Base-by-base conservation (phyloP, 306 rosid genomes). In the Vachellia collinsii region DNA sequence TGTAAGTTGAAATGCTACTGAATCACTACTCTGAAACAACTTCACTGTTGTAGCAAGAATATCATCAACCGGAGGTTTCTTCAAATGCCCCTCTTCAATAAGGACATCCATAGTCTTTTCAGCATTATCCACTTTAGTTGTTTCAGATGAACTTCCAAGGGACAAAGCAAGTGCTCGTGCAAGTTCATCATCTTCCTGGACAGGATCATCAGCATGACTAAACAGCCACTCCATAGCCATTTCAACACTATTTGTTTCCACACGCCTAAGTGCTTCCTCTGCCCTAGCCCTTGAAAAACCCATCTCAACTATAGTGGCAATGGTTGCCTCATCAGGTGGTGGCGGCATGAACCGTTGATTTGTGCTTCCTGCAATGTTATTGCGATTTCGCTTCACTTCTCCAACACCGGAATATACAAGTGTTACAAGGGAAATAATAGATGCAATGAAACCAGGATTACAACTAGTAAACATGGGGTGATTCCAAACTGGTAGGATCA, bases 171-270 rank as follows among this genome's bases (percentile, higher is more conserved):
- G 99, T 75, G 99, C 99, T 75, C 84, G 93, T 41, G 97, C 99
- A 80, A 96, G 91, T 86, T 93, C 99, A 92, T 96, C 98, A 72
- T 96, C 99, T 84, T 96, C 99, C 90, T 91, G 99, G 50, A 95
- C 96, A 86, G 98, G 97, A 92, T 93, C 99, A 86, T 93, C 98
- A 51, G 93, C 85, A 79, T 96, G 98, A 91, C 88, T 90, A 77
- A 87, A 93, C 53, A 96, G 89, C 99, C 99, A 96, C 88, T 96
- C 99, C 98, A 89, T 96, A 67, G 99, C 99, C 97, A 96, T 92
- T 83, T 96, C 99, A 86, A 96, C 98, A 19, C 99, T 96, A 80
- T 96, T 96, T 85, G 97, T 89, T 83, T 85, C 99, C 85, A 96
- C 98, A 80, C 94, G 83, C 81, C 99, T 87, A 75, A 96, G 88